Evolutionary conservation across 192 early-diverging fungal genomes (phyloP).

Genomic region (Coemansia interrupta): DNA sequence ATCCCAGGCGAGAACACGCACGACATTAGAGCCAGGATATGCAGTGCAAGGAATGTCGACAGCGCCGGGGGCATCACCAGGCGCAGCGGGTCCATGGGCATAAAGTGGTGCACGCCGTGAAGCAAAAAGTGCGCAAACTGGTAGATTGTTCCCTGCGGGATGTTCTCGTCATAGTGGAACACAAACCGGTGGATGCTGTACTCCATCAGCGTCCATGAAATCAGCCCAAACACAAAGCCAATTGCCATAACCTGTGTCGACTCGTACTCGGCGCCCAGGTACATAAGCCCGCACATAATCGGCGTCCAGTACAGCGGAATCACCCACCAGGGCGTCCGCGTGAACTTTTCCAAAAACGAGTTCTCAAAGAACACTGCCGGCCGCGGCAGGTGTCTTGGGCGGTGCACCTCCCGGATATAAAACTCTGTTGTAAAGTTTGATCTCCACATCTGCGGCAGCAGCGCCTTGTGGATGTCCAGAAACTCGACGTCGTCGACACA

Average conservation of each 20-base stretch:
- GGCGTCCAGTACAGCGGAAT: conserved; percentile 89
- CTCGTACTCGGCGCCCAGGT: conserved; percentile 38
- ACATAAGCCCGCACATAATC: conserved; percentile 44
- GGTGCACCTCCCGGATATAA: conserved; percentile 89
- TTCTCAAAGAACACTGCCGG: conserved; percentile 81
- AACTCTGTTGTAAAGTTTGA: conserved; percentile 73
- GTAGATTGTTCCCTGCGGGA: conserved; percentile 79
- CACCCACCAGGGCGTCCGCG: conserved; percentile 89
- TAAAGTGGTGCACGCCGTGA: conserved; percentile 94
- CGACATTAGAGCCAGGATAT: conserved; percentile 59
- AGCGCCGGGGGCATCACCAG: conserved; percentile 94
- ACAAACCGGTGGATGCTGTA: conserved; percentile 90
- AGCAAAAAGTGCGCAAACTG: conserved; percentile 81
- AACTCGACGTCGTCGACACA: conserved; percentile 60
- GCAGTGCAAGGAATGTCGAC: conserved; percentile 57
- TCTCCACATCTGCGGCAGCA: conserved; percentile 76
- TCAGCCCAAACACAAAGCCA: conserved; percentile 64
- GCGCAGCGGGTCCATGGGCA: conserved; percentile 93
- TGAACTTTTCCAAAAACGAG: conserved; percentile 71
- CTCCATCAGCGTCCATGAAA: conserved; percentile 84
- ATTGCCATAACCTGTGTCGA: conserved; percentile 29
- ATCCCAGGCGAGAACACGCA: conserved; percentile 61
- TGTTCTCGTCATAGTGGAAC: conserved; percentile 85
- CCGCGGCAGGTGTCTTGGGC: conserved; percentile 71
- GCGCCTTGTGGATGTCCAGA: conserved; percentile 75